Evolutionary conservation across 176 grass and related monocot species (phyloP).

Genomic region (Panicum miliaceum): DNA sequence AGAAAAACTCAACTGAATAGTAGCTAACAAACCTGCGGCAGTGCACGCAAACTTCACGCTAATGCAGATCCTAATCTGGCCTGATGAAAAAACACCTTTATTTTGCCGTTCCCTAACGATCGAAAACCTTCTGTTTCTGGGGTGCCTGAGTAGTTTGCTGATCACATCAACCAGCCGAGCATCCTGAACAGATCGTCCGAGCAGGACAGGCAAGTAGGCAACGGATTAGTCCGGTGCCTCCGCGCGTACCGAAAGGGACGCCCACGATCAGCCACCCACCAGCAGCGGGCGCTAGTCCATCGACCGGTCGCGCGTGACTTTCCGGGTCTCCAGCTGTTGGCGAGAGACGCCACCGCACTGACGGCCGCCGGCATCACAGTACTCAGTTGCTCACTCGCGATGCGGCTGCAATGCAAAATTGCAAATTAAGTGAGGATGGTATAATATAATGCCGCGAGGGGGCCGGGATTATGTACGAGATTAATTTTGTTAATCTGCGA

Average conservation of each 20-base stretch:
- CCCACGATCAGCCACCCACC: neutral
- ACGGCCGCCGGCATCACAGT: neutral
- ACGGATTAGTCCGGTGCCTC: neutral
- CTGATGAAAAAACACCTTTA: neutral
- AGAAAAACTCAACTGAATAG: too few relatives aligned
- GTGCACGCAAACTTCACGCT: neutral
- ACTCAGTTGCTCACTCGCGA: neutral
- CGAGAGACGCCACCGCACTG: constrained; percentile 7
- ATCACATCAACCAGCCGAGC: neutral
- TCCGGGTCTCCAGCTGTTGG: constrained; percentile 19
- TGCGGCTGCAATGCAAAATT: neutral
- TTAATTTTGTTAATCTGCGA: neutral
- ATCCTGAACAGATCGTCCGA: neutral
- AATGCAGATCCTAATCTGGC: neutral
- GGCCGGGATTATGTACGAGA: neutral
- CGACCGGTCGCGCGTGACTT: constrained; percentile 36
- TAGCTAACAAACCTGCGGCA: too few relatives aligned
- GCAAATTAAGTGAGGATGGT: too few relatives aligned
- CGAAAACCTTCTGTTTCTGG: neutral
- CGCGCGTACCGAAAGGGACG: constrained; percentile 16
- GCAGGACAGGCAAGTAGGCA: neutral
- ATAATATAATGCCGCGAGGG: neutral
- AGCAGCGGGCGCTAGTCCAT: neutral
- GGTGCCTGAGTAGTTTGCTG: neutral
- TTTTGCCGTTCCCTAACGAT: neutral